Evolutionary conservation across 2,329 filamentous ascomycete genomes (phyloP), one percentile per base, ranked within the genome.

Genomic region (Pezicula rhizophila): DNA sequence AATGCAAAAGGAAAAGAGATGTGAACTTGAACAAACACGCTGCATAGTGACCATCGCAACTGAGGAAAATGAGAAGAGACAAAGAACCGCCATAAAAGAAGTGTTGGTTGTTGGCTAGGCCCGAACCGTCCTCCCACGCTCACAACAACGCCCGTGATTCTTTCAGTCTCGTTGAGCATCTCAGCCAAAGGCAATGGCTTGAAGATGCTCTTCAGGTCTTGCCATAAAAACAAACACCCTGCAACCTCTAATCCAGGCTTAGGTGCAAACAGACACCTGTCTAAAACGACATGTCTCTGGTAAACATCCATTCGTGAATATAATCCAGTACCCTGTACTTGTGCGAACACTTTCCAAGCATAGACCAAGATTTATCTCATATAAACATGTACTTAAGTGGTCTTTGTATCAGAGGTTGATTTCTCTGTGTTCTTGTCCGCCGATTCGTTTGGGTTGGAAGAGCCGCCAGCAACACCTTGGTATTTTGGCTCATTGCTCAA

Each of bases 1-100:
- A 51, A 60, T 61, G 57, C 58, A 57, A 59, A 61, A 56, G 52
- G 23, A 57, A 60, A 59, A 56, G 35, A 48, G 49, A 49, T 45
- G 11, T 48, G 43, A 48, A 53, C 49, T 31, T 31, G 34, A 40
- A 42, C 51, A 57, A 54, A 57, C 49, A 53, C 60, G 61, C 60
- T 63, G 59, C 52, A 54, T 59, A 52, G 58, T 59, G 57, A 58
- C 60, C 54, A 61, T 60, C 60, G 45, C 60, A 50, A 59, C 50
- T 58, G 48, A 52, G 50, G 52, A 57, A 57, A 18, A 57, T 55
- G 50, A 54, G 49, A 54, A 47, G 41, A 51, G 51, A 44, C 18
- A 44, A 50, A 49, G 43, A 45, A 45, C 43, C 54, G 53, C 49
- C 42, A 41, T 42, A 50, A 46, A 51, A 48, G 48, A 51, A 44